Evolutionary conservation across 345 rosid genomes (phyloP).

Genomic region (Salix exigua): DNA sequence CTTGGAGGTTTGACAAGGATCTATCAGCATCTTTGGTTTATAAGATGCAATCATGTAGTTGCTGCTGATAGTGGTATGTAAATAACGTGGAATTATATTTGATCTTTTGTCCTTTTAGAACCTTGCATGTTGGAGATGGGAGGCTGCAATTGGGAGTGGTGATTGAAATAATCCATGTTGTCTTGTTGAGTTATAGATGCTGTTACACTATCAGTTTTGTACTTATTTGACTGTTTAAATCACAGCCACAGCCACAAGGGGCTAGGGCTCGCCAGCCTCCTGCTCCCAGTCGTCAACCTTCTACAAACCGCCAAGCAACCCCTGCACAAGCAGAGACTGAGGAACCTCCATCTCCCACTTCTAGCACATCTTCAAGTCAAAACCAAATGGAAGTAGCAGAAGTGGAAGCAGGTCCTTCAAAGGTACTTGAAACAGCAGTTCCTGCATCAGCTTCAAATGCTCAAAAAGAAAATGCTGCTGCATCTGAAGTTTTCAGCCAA

Average conservation of each 20-base stretch:
- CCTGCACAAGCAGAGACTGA: conserved; percentile 36
- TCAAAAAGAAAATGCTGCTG: conserved; percentile 24
- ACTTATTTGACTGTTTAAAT: neutral
- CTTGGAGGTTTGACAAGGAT: neutral
- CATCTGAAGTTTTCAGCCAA: conserved; percentile 33
- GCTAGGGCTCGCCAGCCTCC: conserved; percentile 36
- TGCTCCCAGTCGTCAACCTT: conserved; percentile 27
- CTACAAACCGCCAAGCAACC: conserved; percentile 32
- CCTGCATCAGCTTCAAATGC: conserved; percentile 24
- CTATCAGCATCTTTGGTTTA: neutral
- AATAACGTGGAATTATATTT: neutral
- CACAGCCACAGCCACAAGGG: conserved; percentile 39
- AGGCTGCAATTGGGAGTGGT: neutral
- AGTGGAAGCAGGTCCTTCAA: conserved; percentile 37
- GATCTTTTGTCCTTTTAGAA: neutral
- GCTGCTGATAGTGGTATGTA: too few species aligned
- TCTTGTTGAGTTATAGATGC: neutral
- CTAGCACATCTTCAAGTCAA: conserved; percentile 72
- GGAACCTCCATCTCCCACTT: conserved; percentile 58
- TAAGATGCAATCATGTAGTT: too few species aligned
- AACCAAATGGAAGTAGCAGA: conserved; percentile 40
- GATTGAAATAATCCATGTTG: neutral
- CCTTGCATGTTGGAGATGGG: neutral
- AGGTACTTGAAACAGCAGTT: conserved; percentile 33
- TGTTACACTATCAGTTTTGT: neutral